Evolutionary conservation across 2,329 filamentous ascomycete species (phyloP).

Genomic region (Phyllosticta capitalensis): DNA sequence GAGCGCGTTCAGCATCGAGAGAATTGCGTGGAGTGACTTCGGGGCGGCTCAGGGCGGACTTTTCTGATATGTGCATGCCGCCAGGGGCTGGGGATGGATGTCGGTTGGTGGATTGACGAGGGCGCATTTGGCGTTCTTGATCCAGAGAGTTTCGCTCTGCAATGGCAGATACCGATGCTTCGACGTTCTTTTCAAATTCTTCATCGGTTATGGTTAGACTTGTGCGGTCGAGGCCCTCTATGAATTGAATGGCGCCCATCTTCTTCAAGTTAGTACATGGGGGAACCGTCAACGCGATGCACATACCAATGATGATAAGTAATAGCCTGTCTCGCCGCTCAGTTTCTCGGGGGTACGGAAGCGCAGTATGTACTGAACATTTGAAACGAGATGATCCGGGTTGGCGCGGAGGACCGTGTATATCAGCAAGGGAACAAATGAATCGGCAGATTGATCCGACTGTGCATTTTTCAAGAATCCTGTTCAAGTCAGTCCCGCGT

Average conservation of each 20-base stretch:
- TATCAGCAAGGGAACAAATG: conserved; percentile 89
- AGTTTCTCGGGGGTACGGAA: conserved; percentile 98
- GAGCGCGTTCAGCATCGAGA: conserved; percentile 49
- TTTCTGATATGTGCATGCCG: conserved; percentile 35
- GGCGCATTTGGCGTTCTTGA: conserved; percentile 16
- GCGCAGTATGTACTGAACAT: conserved; percentile 93
- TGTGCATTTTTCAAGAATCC: conserved; percentile 85
- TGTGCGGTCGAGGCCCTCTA: conserved; percentile 91
- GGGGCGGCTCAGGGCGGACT: conserved; percentile 41
- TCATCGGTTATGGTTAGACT: conserved; percentile 87
- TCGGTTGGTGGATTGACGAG: conserved; percentile 18
- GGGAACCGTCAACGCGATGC: neutral
- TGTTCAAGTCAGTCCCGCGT: conserved; percentile 22
- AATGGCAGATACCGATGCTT: conserved; percentile 89
- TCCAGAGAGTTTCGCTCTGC: conserved; percentile 71
- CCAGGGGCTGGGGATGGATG: conserved; percentile 31
- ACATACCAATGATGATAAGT: conserved; percentile 79
- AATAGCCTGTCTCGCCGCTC: conserved; percentile 95
- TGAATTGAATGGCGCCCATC: conserved; percentile 92
- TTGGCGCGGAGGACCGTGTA: conserved; percentile 93
- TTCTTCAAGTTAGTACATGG: conserved; percentile 23
- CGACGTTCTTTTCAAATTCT: conserved; percentile 94
- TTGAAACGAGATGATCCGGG: conserved; percentile 90
- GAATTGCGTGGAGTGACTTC: conserved; percentile 53
- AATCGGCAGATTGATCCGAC: conserved; percentile 89